These are phyloP conservation scores for Hyaloscypha finlandica DNA, from an alignment of 495 filamentous ascomycete genomes.

Conservation along the genomic window DNA sequence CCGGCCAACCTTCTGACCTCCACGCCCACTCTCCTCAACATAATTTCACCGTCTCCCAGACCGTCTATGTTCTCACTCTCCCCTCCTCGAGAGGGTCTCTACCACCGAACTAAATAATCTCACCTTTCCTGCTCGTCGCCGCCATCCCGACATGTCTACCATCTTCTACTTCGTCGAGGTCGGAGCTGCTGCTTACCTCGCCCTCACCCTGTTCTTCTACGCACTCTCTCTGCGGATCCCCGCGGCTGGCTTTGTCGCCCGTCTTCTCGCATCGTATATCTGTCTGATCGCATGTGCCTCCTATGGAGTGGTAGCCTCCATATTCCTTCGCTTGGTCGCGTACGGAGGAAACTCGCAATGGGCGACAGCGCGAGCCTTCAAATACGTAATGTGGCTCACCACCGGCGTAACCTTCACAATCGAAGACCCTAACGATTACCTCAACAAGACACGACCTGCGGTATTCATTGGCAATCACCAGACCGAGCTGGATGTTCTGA, in stretches of 20 bases:
- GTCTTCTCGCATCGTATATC: slow-evolving; percentile 70
- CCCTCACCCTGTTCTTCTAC: slow-evolving; percentile 61
- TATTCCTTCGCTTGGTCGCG: slow-evolving; percentile 69
- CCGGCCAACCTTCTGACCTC: not conserved
- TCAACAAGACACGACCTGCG: slow-evolving; percentile 70
- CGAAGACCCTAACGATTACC: slow-evolving; percentile 63
- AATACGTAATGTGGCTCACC: slow-evolving; percentile 71
- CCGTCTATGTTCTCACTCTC: slow-evolving; percentile 19
- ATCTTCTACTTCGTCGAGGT: slow-evolving; percentile 48
- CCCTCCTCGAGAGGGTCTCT: slow-evolving; percentile 29
- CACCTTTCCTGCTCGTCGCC: slow-evolving; percentile 7
- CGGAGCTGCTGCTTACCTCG: slow-evolving; percentile 58
- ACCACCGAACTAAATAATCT: not conserved
- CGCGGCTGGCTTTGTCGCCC: slow-evolving; percentile 67
- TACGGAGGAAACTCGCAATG: slow-evolving; percentile 80
- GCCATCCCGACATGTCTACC: slow-evolving; percentile 26
- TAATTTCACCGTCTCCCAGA: slow-evolving; percentile 4
- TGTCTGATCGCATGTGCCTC: slow-evolving; percentile 63
- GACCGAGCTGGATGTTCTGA: slow-evolving; percentile 89
- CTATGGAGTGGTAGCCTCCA: slow-evolving; percentile 78
- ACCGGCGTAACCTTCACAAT: slow-evolving; percentile 83
- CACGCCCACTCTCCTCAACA: not conserved
- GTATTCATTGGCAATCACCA: slow-evolving; percentile 96
- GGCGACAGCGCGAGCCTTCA: slow-evolving; percentile 79
- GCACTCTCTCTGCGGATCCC: slow-evolving; percentile 56